phyloP scores from a whole-genome alignment of 306 rosid species.

The Rubus parviflorus region DNA sequence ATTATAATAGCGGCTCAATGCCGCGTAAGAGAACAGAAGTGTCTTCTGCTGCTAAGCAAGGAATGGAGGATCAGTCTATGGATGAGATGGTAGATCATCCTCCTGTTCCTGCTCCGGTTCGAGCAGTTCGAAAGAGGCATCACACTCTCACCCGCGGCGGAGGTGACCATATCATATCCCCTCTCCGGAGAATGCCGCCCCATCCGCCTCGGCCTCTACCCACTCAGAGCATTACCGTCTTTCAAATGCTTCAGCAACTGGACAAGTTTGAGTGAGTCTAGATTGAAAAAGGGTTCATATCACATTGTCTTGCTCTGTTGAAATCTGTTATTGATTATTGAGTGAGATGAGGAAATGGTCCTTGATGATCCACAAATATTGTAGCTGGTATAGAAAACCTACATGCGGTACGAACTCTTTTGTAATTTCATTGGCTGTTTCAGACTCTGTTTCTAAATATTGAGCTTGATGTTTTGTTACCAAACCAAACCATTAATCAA shows the following conservation, averaged over 20 bases:
- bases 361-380: constrained; percentile 18
- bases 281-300: constrained; percentile 1
- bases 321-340: neutral
- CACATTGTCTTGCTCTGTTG: neutral
- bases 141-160: constrained; percentile 69
- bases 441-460: neutral
- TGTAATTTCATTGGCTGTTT: constrained; percentile 10
- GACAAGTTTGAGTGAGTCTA: constrained; percentile 77
- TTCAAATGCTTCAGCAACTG: constrained; percentile 79
- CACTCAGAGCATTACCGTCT: constrained; percentile 60
- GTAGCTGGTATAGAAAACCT: constrained; percentile 27
- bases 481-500: neutral
- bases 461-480: neutral
- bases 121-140: constrained; percentile 83
- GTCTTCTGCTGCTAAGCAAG: constrained; percentile 32
- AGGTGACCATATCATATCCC: constrained; percentile 51
- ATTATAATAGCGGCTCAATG: neutral
- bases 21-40: constrained; percentile 58
- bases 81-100: constrained; percentile 25
- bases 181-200: constrained; percentile 59
- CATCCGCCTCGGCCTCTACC: constrained; percentile 45
- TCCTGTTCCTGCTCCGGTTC: constrained; percentile 44
- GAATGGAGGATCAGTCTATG: constrained; percentile 23
- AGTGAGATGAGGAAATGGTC: constrained; percentile 16
- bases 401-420: constrained; percentile 23